Evolutionary conservation across 768 basidiomycete species (phyloP), one percentile per base, ranked within the genome.

Genomic region (Antrodiella citrinella): DNA sequence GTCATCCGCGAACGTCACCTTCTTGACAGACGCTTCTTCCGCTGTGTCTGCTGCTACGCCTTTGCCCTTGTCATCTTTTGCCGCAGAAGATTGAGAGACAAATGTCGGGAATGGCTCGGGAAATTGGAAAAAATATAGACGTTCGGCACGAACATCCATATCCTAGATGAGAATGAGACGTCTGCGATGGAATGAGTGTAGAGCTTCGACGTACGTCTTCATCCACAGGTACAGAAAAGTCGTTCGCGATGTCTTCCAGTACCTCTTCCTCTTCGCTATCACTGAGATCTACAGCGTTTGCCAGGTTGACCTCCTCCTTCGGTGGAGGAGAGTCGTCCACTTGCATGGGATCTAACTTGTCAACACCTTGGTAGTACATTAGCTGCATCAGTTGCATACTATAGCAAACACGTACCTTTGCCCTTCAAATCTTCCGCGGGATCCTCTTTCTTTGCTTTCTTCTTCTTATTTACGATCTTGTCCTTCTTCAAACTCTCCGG

Each of bases 81-180:
- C 59, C 18, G 67, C 53, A 5, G 65, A 54, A 4, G 62, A 48
- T 51, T 69, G 59, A 4, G 77, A 68, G 2, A 70, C 51, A 67
- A 93, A 93, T 3, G 70, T 74, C 0, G 92, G 91, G 66, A 96
- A 93, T 0, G 90, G 87, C 7, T 72, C 64, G 0, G 93, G 93
- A 59, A 95, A 95, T 62, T 94, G 91, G 69, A 95, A 93, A 57
- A 92, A 84, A 60, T 87, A 95, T 3, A 95, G 68, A 18, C 76
- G 73, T 48, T 89, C 84, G 64, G 81, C 82, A 47, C 72, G 73
- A 30, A 75, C 56, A 45, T 69, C 62, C 22, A 71, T 59, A 50
- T 79, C 78, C 81, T 84, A 57, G 19, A 43, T 1, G 4, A 1
- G 15, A 35, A 15, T 35, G 30, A 35, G 30, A 35, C 30, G 15